Percentiles rank a stretch among this genome's conserved stretches.
Conservation (phyloP, 192 early-diverging fungal species). For the Linnemannia hyalina region DNA sequence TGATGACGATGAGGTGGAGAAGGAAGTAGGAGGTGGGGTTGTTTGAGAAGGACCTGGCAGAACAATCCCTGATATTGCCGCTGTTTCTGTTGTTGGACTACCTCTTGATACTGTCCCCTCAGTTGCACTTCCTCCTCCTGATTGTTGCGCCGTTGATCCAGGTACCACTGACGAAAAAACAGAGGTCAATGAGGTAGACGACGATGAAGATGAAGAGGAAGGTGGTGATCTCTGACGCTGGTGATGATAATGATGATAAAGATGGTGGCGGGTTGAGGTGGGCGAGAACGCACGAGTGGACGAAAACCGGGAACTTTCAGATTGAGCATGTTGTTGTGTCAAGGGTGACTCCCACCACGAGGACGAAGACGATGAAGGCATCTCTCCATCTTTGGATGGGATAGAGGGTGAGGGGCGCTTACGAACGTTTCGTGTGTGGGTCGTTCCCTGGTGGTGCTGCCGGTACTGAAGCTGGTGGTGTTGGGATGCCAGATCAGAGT, state of each 20-base stretch:
- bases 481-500: background rate
- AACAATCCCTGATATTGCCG: background rate
- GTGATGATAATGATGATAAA: background rate
- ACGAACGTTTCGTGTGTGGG: background rate
- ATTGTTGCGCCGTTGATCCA: background rate
- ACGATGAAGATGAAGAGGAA: background rate
- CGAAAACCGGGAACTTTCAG: background rate
- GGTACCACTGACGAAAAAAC: background rate
- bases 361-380: background rate
- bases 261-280: background rate
- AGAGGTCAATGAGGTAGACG: background rate
- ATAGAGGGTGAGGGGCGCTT: background rate
- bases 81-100: background rate
- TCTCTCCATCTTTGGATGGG: background rate
- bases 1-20: background rate
- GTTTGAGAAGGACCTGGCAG: background rate
- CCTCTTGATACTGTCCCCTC: background rate
- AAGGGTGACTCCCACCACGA: background rate
- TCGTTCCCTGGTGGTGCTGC: background rate
- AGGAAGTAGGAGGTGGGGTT: background rate
- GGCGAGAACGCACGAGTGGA: background rate
- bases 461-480: background rate
- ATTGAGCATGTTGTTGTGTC: background rate
- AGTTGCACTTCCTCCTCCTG: background rate
- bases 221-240: background rate